Evolutionary conservation across 2,329 filamentous ascomycete species (phyloP).

Genomic region (Colletotrichum paranaense): DNA sequence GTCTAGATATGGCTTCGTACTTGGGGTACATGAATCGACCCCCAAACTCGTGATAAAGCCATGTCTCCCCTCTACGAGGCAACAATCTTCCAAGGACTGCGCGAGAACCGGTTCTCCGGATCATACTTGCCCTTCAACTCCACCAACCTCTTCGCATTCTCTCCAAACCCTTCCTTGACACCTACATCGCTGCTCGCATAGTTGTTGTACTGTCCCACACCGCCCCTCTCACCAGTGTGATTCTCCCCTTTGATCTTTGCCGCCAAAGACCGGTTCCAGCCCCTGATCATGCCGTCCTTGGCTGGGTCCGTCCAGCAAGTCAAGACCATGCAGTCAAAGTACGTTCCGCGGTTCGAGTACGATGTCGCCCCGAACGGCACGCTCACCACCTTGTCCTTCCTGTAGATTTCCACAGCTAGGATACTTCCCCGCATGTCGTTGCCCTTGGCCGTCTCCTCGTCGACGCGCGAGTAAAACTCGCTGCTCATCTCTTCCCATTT

Average conservation of each 20-base stretch:
- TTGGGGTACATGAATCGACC: background rate
- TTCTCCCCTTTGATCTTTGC: conserved; percentile 40
- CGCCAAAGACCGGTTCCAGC: conserved; percentile 50
- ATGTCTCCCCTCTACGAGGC: background rate
- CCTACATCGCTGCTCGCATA: conserved; percentile 40
- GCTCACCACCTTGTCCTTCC: conserved; percentile 51
- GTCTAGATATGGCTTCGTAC: no score
- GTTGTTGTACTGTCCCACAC: conserved; percentile 45
- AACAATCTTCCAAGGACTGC: conserved; percentile 4
- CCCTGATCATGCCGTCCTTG: conserved; percentile 49
- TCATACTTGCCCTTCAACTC: conserved; percentile 49
- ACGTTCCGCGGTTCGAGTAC: conserved; percentile 56
- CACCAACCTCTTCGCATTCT: conserved; percentile 42
- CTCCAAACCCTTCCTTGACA: conserved; percentile 45
- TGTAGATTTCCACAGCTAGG: conserved; percentile 55
- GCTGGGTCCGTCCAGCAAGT: conserved; percentile 53
- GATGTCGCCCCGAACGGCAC: conserved; percentile 51
- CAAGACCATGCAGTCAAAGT: conserved; percentile 54
- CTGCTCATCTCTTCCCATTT: conserved; percentile 47
- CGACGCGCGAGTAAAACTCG: conserved; percentile 42
- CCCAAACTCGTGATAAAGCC: background rate
- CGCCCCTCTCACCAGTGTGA: conserved; percentile 37
- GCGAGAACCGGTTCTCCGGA: conserved; percentile 45
- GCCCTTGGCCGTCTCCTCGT: conserved; percentile 32
- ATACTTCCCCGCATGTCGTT: conserved; percentile 43